Percentiles rank a stretch among this genome's conserved stretches.
Evolutionary conservation across 345 rosid genomes (phyloP).

Genomic region (Brassica incana): DNA sequence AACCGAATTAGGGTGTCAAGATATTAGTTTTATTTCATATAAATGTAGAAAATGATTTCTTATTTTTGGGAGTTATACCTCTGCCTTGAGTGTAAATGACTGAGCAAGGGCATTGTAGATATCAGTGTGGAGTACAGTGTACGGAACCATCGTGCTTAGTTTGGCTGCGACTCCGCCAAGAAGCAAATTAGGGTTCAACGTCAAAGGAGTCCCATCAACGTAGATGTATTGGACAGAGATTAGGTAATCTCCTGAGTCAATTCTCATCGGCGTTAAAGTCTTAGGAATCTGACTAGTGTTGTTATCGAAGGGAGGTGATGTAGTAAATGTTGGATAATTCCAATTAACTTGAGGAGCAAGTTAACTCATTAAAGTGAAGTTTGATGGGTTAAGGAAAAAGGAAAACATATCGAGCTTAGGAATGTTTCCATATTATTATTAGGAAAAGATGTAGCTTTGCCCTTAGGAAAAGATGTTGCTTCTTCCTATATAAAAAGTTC

Average conservation of each 20-base stretch:
- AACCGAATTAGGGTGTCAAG: background rate
- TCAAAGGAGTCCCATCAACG: background rate
- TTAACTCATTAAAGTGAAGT: no score
- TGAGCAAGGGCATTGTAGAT: conserved; percentile 22
- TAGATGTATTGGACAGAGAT: background rate
- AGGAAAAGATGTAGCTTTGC: no score
- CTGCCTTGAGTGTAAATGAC: conserved; percentile 9
- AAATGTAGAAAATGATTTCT: background rate
- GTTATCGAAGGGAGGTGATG: background rate
- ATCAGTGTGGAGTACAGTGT: conserved; percentile 21
- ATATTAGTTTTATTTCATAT: background rate
- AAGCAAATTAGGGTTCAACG: background rate
- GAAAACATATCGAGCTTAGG: no score
- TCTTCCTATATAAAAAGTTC: no score
- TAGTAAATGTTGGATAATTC: background rate
- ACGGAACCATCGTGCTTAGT: conserved; percentile 25
- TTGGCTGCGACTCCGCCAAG: background rate
- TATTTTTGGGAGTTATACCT: conserved; percentile 1
- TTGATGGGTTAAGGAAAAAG: no score
- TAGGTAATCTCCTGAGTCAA: background rate
- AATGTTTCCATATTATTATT: no score
- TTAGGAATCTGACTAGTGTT: background rate
- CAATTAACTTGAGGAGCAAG: no score
- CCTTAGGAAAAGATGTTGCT: no score
- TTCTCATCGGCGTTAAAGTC: background rate